phyloP scores from a whole-genome alignment of 305 asterid species.

The Fraxinus latifolia region DNA sequence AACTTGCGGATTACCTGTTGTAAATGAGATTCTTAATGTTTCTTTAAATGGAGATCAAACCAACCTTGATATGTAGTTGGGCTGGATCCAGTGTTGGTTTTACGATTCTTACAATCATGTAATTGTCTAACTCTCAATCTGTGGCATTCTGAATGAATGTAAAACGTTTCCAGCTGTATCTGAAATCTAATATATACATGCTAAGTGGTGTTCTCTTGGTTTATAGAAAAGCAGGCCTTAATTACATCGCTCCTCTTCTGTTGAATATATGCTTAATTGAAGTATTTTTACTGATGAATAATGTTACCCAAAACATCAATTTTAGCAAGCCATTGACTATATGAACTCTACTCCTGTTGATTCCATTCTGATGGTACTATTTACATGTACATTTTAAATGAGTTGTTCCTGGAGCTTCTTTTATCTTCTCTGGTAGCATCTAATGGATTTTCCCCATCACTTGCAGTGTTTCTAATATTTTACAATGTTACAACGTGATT shows the following conservation, averaged over 20 bases:
- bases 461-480: background rate
- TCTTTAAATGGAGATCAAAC: background rate
- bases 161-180: background rate
- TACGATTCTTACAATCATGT: background rate
- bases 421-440: background rate
- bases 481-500: background rate
- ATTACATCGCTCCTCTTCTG: background rate
- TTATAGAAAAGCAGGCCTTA: background rate
- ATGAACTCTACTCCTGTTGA: background rate
- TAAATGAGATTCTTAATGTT: background rate
- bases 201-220: background rate
- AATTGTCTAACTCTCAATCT: background rate
- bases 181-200: background rate
- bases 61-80: background rate
- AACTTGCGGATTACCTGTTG: background rate
- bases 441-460: background rate
- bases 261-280: background rate
- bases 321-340: background rate
- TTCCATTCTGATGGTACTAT: background rate
- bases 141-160: background rate
- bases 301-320: background rate
- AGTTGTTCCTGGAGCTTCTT: background rate
- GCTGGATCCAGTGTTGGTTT: background rate
- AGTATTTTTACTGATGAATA: background rate
- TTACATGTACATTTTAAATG: background rate